Conservation (phyloP, 2,329 filamentous ascomycete genomes). For the Knufia petricola region DNA sequence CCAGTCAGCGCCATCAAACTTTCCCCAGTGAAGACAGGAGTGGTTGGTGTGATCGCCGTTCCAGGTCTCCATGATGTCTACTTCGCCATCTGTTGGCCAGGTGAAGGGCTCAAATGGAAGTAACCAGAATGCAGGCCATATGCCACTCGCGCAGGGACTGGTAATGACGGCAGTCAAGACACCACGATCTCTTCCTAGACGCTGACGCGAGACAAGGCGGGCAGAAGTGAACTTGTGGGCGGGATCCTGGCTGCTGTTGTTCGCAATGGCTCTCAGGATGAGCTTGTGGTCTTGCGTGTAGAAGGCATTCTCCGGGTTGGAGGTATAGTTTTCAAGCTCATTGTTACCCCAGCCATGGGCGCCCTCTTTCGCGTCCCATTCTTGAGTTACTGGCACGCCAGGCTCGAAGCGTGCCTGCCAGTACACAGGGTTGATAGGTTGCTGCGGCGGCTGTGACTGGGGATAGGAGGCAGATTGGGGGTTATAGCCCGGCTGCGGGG, state of each 20-base stretch:
- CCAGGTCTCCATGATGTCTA: conserved; percentile 23
- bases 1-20: conserved; percentile 18
- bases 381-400: conserved; percentile 11
- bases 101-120: conserved; percentile 21
- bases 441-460: conserved; percentile 7
- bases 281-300: conserved; percentile 19
- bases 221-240: conserved; percentile 20
- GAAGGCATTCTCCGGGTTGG: conserved; percentile 16
- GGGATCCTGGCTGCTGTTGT: conserved; percentile 14
- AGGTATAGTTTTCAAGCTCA: conserved; percentile 21
- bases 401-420: conserved; percentile 20
- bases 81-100: conserved; percentile 22
- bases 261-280: conserved; percentile 18
- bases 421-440: conserved; percentile 12
- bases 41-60: conserved; percentile 21
- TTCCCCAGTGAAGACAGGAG: conserved; percentile 22
- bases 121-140: conserved; percentile 24
- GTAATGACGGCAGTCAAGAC: conserved; percentile 19
- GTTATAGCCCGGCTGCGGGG: not conserved
- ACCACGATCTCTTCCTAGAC: conserved; percentile 16
- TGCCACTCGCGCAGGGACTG: conserved; percentile 16
- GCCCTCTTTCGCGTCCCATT: conserved; percentile 21
- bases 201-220: conserved; percentile 20
- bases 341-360: conserved; percentile 24
- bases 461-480: not conserved